These are phyloP conservation scores for Gossypium australe DNA, from an alignment of 345 rosid genomes.

Conservation along the genomic window DNA sequence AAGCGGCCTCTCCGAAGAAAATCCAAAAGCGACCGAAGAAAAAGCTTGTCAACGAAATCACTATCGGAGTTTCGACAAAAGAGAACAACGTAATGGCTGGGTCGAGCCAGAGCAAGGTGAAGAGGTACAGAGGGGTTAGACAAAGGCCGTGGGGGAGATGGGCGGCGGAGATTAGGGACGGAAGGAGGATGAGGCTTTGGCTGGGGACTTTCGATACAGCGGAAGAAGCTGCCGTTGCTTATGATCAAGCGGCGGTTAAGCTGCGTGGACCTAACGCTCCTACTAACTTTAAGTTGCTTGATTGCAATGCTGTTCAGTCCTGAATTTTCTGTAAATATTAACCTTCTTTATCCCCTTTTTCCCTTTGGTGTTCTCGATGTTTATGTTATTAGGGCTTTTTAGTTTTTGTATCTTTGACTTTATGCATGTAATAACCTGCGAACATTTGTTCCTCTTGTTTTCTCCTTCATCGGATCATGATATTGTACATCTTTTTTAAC, in stretches of 20 bases:
- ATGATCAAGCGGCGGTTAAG: conserved; percentile 30
- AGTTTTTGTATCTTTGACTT: neutral
- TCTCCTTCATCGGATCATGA: neutral
- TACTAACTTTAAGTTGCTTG: conserved; percentile 28
- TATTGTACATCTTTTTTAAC: neutral
- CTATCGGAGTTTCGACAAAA: conserved; percentile 18
- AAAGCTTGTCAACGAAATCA: conserved; percentile 30
- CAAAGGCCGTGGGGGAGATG: conserved; percentile 43
- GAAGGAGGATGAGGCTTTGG: conserved; percentile 25
- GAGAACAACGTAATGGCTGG: neutral
- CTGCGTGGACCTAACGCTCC: conserved; percentile 35
- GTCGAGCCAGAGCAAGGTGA: conserved; percentile 4
- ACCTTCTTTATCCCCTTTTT: neutral
- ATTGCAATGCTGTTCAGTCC: neutral
- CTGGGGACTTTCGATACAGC: conserved; percentile 40
- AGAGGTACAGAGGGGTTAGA: conserved; percentile 38
- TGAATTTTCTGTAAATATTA: conserved; percentile 10
- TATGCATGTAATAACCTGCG: neutral
- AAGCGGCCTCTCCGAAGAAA: neutral
- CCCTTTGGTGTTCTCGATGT: neutral
- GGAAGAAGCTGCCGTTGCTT: conserved; percentile 38
- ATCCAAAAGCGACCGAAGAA: conserved; percentile 17
- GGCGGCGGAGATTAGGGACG: conserved; percentile 43
- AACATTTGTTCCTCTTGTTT: neutral
- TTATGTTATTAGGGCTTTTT: neutral